A percentile compares a stretch with the other conserved stretches of the same genome.
Conservation (phyloP, 2,329 filamentous ascomycete species). For the Pseudogymnoascus sp. region DNA sequence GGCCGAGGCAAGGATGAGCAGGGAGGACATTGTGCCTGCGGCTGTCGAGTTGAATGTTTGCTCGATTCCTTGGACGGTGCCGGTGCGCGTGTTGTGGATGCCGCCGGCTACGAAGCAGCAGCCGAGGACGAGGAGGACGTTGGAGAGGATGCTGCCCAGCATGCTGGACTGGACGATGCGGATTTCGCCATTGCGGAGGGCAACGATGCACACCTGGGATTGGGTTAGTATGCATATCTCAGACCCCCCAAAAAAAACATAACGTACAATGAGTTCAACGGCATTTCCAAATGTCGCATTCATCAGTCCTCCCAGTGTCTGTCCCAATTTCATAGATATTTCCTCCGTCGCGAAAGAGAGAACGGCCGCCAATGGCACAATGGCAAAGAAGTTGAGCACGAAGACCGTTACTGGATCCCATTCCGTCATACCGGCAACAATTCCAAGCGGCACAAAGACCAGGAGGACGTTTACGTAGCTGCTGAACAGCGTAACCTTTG, state of each 20-base stretch:
- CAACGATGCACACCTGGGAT: constrained; percentile 77
- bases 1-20: constrained; percentile 55
- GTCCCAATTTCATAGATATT: constrained; percentile 44
- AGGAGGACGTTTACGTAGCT: constrained; percentile 66
- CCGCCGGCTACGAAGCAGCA: constrained; percentile 75
- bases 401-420: constrained; percentile 48
- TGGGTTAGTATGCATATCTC: background rate
- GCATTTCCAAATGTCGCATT: constrained; percentile 43
- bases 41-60: constrained; percentile 69
- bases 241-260: background rate
- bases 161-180: constrained; percentile 96
- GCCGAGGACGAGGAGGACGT: constrained; percentile 78
- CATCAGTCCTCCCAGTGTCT: constrained; percentile 48
- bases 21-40: constrained; percentile 64
- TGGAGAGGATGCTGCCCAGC: constrained; percentile 92
- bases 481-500: constrained; percentile 28
- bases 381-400: constrained; percentile 50
- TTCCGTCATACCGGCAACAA: constrained; percentile 49
- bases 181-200: constrained; percentile 75
- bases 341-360: constrained; percentile 51
- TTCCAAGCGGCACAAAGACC: constrained; percentile 68
- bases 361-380: constrained; percentile 46
- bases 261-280: constrained; percentile 47
- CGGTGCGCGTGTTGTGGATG: constrained; percentile 49
- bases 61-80: constrained; percentile 47